phyloP scores from a whole-genome alignment of 192 early-diverging fungal species.

The Coemansia sp. region DNA sequence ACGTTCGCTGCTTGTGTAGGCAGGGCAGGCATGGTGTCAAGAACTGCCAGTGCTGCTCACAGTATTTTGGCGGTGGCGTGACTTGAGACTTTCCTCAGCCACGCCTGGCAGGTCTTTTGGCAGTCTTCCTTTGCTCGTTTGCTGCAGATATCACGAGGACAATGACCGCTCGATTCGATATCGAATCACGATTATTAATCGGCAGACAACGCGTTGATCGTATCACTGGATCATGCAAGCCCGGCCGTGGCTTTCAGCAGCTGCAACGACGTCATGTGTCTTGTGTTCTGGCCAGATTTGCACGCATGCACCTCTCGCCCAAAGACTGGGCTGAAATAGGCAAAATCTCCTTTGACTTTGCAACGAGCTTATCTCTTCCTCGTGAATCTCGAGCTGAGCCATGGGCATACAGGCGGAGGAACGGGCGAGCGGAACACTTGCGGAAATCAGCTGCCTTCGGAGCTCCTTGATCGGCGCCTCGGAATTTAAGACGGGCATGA shows the following conservation, averaged over 20 bases:
- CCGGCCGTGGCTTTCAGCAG: not conserved
- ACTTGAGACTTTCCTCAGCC: constrained; percentile 3
- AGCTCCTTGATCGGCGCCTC: not conserved
- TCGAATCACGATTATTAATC: not conserved
- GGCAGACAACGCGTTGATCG: not conserved
- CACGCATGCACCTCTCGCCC: not conserved
- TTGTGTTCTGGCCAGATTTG: not conserved
- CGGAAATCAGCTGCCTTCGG: constrained; percentile 9
- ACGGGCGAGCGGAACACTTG: not conserved
- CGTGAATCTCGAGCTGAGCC: not conserved
- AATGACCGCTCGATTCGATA: not conserved
- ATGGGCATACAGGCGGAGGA: not conserved
- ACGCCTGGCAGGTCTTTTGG: not conserved
- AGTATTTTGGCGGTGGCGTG: constrained; percentile 10
- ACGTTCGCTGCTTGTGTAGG: not conserved
- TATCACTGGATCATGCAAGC: not conserved
- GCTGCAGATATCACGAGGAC: not conserved
- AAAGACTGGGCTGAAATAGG: not conserved
- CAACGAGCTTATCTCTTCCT: constrained; percentile 1
- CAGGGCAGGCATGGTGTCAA: not conserved
- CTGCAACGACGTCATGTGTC: not conserved
- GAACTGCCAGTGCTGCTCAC: not conserved
- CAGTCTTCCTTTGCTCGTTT: not conserved
- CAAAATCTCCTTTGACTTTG: constrained; percentile 6
- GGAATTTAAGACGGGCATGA: not conserved